Evolutionary conservation across 116 monocot species (phyloP), one percentile per base, ranked within the genome.

Genomic region (Posidonia oceanica): DNA sequence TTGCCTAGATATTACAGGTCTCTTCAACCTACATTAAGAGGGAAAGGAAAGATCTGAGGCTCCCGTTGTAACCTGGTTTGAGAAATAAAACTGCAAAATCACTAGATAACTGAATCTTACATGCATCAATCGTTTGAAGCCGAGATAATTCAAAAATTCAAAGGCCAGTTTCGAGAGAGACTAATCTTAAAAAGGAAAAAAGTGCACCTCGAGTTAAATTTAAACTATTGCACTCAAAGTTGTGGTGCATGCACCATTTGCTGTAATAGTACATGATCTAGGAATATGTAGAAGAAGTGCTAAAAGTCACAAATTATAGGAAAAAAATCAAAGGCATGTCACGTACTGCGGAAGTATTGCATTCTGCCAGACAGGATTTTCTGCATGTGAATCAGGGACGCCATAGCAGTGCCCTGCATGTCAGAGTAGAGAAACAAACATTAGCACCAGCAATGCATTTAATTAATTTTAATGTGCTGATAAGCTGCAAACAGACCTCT

Each of bases 351-450:
- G 51, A 98, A 98, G 65, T 90, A 71, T 56, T 98, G 90, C 81
- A 86, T 84, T 80, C 98, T 80, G 67, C 52, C 84, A 42, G 93
- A 87, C 61, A 98, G 71, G 72, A 98, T 86, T 75, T 93, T 98
- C 81, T 93, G 90, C 98, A 98, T 98, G 81, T 98, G 98, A 68
- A 90, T 44, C 71, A 98, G 78, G 37, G 98, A 98, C 36, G 98
- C 81, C 83, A 98, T 80, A 38, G 98, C 98, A 76, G 98, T 98
- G 68, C 98, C 98, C 97, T 97, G 77, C 7, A 69, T 13, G 36
- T 14, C 20, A 67, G 14, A 5, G 48, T 40, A 14, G 23, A 53
- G 18, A 68, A 53, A 52, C 14, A 14, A 68, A 14, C 36, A 22
- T 53, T 10, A 54, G 29, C 52, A 68, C 44, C 44, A 23, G 12